These are phyloP conservation scores for Talaromyces sp. DNA, from an alignment of 2,329 filamentous ascomycete species.

Conservation along the genomic window DNA sequence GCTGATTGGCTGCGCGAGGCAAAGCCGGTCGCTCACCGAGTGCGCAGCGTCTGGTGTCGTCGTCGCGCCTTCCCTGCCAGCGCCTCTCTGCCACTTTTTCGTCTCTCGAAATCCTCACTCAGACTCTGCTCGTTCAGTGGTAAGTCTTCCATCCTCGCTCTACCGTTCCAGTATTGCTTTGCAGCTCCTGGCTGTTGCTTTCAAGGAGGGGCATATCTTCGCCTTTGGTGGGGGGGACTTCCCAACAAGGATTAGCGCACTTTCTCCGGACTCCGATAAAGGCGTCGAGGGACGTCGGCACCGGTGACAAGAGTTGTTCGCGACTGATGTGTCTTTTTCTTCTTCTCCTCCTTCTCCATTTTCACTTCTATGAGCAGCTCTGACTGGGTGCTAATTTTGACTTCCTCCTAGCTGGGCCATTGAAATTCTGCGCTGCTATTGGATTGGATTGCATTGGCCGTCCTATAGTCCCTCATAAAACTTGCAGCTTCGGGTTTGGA, in stretches of 20 bases:
- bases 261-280: constrained; percentile 14
- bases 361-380: neutral
- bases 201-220: neutral
- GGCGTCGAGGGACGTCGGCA: constrained; percentile 2
- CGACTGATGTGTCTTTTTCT: neutral
- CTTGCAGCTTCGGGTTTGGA: neutral
- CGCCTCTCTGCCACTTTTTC: neutral
- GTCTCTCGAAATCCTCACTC: neutral
- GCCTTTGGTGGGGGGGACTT: constrained; percentile 5
- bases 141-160: neutral
- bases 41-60: neutral
- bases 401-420: neutral
- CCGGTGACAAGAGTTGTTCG: constrained; percentile 2
- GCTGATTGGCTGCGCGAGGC: constrained; percentile 6
- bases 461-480: neutral
- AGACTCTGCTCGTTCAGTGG: neutral
- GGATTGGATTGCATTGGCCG: neutral
- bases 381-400: neutral
- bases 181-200: neutral
- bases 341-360: neutral
- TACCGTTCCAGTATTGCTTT: neutral
- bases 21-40: constrained; percentile 11
- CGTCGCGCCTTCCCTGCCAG: neutral
- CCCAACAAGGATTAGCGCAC: constrained; percentile 6
- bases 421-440: neutral